phyloP scores from a whole-genome alignment of 306 rosid genomes.

The Hippophae tibetana region DNA sequence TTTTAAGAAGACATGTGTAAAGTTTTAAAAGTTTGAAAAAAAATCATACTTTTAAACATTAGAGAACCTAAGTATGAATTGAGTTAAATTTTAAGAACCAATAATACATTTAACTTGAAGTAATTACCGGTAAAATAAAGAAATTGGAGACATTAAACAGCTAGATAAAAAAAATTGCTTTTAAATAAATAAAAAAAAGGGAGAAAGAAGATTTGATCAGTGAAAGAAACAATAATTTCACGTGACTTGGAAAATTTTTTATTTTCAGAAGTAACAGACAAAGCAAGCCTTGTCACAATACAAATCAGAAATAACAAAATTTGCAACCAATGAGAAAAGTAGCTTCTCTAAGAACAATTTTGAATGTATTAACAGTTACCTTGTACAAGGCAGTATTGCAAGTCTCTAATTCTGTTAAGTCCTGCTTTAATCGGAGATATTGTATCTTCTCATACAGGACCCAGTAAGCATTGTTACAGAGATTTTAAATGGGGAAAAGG shows the following conservation, averaged over 20 bases:
- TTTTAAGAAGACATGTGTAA: too few species aligned
- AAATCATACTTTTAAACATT: too few species aligned
- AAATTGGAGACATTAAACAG: too few species aligned
- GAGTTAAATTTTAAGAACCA: too few species aligned
- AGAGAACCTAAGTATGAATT: too few species aligned
- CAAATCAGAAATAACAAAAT: too few species aligned
- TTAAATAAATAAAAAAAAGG: slow-evolving; percentile 11
- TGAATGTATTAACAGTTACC: slow-evolving; percentile 29
- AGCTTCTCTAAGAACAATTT: background rate
- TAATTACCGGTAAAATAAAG: too few species aligned
- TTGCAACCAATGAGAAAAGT: background rate
- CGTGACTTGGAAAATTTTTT: background rate
- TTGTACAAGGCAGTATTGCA: slow-evolving; percentile 74
- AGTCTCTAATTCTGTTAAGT: slow-evolving; percentile 55
- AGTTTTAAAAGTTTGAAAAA: too few species aligned
- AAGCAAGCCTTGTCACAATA: background rate
- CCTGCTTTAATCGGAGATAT: slow-evolving; percentile 69
- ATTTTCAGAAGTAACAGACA: background rate
- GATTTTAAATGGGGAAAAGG: background rate
- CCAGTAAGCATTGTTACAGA: background rate
- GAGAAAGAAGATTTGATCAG: background rate
- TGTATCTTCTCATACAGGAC: slow-evolving; percentile 36
- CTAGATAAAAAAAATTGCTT: too few species aligned
- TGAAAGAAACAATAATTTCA: background rate
- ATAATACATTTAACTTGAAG: too few species aligned